Percentiles rank a stretch among this genome's conserved stretches.
phyloP scores from a whole-genome alignment of 1,284 basidiomycete genomes.

The Ganoderma lucidum region DNA sequence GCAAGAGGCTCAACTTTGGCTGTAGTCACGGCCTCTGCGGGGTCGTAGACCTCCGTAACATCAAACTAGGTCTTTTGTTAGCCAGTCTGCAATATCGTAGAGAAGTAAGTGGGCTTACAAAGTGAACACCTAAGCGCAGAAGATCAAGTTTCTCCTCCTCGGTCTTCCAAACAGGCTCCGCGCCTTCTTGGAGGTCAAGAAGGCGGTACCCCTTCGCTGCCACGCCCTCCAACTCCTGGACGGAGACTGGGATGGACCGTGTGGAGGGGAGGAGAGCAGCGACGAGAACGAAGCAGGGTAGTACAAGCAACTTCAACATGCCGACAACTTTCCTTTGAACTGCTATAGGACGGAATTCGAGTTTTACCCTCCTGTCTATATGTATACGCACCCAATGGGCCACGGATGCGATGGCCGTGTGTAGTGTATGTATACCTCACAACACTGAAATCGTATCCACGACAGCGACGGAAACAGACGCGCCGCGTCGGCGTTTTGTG shows the following conservation, averaged over 20 bases:
- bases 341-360: neutral
- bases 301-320: neutral
- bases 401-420: neutral
- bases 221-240: conserved; percentile 45
- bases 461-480: neutral
- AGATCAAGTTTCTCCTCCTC: conserved; percentile 37
- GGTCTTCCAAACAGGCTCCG: conserved; percentile 58
- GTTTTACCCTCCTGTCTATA: neutral
- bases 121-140: conserved; percentile 23
- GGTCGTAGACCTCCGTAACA: conserved; percentile 62
- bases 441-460: neutral
- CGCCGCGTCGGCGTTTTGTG: neutral
- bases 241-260: conserved; percentile 23
- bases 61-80: conserved; percentile 41
- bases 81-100: neutral
- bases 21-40: conserved; percentile 43
- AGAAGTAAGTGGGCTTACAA: conserved; percentile 15
- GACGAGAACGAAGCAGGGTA: conserved; percentile 7
- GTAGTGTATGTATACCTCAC: neutral
- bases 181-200: conserved; percentile 53
- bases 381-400: neutral
- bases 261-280: conserved; percentile 13
- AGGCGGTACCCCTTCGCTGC: conserved; percentile 53
- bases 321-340: too few species aligned
- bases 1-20: conserved; percentile 15